A percentile compares a stretch with the other conserved stretches of the same genome.
phyloP scores from a whole-genome alignment of 768 basidiomycete genomes.

The Butyriboletus loyo region DNA sequence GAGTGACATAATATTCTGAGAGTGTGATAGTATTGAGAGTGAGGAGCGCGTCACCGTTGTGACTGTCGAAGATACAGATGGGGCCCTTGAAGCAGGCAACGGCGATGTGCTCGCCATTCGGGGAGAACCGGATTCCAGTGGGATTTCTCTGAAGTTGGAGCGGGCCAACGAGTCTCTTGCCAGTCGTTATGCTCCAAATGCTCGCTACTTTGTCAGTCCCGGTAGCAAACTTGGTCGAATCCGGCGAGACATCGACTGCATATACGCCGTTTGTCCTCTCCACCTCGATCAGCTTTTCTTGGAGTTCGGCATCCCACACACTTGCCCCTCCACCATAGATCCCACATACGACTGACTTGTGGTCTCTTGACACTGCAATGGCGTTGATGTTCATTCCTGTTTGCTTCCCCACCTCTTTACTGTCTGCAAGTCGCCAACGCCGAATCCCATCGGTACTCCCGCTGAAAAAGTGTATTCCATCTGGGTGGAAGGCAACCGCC shows the following conservation, averaged over 20 bases:
- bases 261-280: neutral
- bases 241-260: neutral
- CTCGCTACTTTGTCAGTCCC: neutral
- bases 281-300: neutral
- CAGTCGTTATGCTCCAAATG: neutral
- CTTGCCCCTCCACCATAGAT: fast-evolving
- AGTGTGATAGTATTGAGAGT: fast-evolving
- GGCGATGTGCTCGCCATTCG: neutral
- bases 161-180: neutral
- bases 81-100: neutral
- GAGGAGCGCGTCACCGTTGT: neutral
- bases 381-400: neutral
- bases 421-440: neutral
- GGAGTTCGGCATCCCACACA: neutral
- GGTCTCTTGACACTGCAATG: neutral
- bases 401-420: neutral
- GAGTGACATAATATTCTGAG: too few relatives aligned
- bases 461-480: neutral
- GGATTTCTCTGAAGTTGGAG: fast-evolving
- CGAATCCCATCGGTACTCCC: neutral
- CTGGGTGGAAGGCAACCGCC: neutral
- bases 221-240: neutral
- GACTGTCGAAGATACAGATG: neutral
- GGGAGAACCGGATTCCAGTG: neutral
- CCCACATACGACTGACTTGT: neutral